Percentiles rank a stretch among this genome's conserved stretches.
Evolutionary conservation across 2,329 filamentous ascomycete species (phyloP).

Genomic region (Pseudocercospora musae): DNA sequence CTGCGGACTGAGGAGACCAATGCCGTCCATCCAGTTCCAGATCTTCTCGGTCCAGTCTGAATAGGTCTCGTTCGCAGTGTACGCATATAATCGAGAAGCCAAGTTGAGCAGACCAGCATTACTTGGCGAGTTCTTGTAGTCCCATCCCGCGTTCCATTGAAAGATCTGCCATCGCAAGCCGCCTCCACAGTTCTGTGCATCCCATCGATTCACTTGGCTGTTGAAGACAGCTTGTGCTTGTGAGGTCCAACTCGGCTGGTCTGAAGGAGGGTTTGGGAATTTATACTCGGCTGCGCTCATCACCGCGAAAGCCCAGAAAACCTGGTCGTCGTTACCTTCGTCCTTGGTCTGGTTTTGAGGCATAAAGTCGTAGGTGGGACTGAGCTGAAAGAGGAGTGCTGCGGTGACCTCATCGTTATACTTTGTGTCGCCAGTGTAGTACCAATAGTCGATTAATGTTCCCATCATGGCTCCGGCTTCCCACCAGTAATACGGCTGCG

Average conservation of each 20-base stretch:
- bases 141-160: conserved; percentile 49
- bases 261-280: conserved; percentile 42
- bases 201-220: conserved; percentile 38
- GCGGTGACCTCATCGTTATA: conserved; percentile 61
- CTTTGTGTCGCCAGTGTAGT: conserved; percentile 60
- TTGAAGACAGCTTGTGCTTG: conserved; percentile 45
- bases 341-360: conserved; percentile 43
- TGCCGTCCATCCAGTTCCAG: conserved; percentile 38
- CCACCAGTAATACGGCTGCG: conserved; percentile 72
- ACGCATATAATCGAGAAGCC: conserved; percentile 41
- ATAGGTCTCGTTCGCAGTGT: conserved; percentile 53
- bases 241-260: conserved; percentile 44
- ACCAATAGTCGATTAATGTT: conserved; percentile 67
- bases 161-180: conserved; percentile 42
- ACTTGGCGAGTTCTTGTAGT: conserved; percentile 57
- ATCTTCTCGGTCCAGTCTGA: conserved; percentile 58
- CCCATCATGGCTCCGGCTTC: conserved; percentile 62
- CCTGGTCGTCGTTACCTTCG: conserved; percentile 54
- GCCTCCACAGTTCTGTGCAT: conserved; percentile 37
- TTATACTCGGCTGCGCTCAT: conserved; percentile 54
- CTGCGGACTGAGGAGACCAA: conserved; percentile 57
- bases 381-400: conserved; percentile 58
- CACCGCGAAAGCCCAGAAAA: conserved; percentile 54
- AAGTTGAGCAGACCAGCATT: conserved; percentile 53
- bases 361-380: conserved; percentile 37